Conservation (phyloP, 371 early-diverging fungal species). For the Saksenaea vasiformis region DNA sequence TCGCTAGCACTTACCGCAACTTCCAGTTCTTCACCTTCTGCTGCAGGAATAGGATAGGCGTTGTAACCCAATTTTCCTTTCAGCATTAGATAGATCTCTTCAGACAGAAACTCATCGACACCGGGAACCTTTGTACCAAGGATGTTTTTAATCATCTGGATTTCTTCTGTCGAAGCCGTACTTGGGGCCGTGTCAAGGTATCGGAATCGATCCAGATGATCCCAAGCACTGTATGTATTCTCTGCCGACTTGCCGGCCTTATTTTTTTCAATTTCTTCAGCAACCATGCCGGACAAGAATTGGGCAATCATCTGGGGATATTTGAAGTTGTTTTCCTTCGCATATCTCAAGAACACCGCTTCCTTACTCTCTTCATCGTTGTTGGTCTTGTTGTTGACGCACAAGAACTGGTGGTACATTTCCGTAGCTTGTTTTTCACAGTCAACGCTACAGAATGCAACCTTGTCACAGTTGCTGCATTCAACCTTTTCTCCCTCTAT, state of each 20-base stretch:
- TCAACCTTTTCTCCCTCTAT: slow-evolving; percentile 36
- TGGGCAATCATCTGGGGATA: slow-evolving; percentile 76
- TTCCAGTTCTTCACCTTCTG: slow-evolving; percentile 33
- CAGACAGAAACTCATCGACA: slow-evolving; percentile 78
- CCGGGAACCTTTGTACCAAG: slow-evolving; percentile 75
- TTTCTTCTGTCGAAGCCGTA: slow-evolving; percentile 55
- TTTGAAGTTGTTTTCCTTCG: slow-evolving; percentile 54
- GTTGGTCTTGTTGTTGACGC: slow-evolving; percentile 49
- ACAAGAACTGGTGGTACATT: slow-evolving; percentile 72
- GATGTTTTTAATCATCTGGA: slow-evolving; percentile 58
- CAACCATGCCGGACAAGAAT: slow-evolving; percentile 75
- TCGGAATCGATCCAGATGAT: slow-evolving; percentile 82
- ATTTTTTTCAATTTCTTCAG: slow-evolving; percentile 67
- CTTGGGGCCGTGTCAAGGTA: slow-evolving; percentile 57
- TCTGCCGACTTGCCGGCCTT: slow-evolving; percentile 44
- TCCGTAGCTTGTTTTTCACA: slow-evolving; percentile 59
- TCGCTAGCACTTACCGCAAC: slow-evolving; percentile 5
- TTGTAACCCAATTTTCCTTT: slow-evolving; percentile 84
- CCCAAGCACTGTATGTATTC: slow-evolving; percentile 64
- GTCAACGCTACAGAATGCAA: slow-evolving; percentile 65
- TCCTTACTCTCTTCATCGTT: slow-evolving; percentile 26
- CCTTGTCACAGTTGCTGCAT: slow-evolving; percentile 59
- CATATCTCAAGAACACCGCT: slow-evolving; percentile 35
- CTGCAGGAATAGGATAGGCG: slow-evolving; percentile 61
- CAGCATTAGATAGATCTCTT: slow-evolving; percentile 78